These are phyloP conservation scores for Houttuynia cordata DNA, from an alignment of 164 flowering plant species.

Conservation along the genomic window DNA sequence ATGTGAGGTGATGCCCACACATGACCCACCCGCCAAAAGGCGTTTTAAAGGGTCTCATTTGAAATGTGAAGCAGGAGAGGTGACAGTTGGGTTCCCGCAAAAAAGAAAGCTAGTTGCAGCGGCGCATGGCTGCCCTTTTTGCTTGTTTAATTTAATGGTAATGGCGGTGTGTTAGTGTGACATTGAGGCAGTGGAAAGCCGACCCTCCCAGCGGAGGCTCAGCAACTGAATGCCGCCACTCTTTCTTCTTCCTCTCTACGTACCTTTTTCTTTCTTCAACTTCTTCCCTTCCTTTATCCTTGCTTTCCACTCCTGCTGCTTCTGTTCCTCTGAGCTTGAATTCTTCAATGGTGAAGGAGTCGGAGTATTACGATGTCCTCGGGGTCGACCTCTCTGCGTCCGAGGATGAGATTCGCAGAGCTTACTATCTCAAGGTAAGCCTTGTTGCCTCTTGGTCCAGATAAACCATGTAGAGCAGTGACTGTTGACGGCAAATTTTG, in stretches of 20 bases:
- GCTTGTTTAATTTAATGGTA: no score
- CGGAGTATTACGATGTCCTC: slow-evolving; percentile 79
- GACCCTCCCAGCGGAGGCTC: slow-evolving; percentile 1
- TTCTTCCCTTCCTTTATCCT: no score
- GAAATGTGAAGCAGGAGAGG: not conserved
- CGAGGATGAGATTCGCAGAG: slow-evolving; percentile 80
- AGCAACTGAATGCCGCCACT: not conserved
- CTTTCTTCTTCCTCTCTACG: not conserved
- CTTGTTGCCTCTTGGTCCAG: not conserved
- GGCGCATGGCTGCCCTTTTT: no score
- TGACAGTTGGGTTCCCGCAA: slow-evolving; percentile 5
- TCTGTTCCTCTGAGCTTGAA: not conserved
- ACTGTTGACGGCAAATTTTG: no score
- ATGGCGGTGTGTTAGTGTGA: not conserved
- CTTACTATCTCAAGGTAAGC: slow-evolving; percentile 77
- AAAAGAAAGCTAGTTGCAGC: not conserved
- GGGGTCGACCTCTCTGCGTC: slow-evolving; percentile 63
- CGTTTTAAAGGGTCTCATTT: not conserved
- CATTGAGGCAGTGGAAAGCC: slow-evolving; percentile 6
- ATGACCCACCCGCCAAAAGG: no score
- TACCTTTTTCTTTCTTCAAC: not conserved
- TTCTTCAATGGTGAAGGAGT: slow-evolving; percentile 60
- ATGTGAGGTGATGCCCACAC: no score
- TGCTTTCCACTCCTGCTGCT: not conserved
- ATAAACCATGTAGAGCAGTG: no score